Evolutionary conservation across 1,284 basidiomycete species (phyloP).

Genomic region (Pyrrhoderma noxium): DNA sequence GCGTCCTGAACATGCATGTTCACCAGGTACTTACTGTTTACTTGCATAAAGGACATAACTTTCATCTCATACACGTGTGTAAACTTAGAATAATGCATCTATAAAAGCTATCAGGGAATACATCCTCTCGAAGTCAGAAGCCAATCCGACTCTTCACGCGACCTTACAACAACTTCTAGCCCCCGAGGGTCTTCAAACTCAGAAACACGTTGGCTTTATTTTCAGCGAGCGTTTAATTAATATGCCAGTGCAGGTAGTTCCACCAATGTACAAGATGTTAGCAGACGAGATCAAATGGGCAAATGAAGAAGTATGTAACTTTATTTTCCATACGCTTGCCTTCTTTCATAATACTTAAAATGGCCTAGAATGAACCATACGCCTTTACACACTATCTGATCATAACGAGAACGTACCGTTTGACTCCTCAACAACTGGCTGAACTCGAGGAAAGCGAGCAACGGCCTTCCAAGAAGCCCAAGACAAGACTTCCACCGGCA

Average conservation of each 20-base stretch:
- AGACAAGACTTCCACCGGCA: conserved; percentile 36
- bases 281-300: conserved; percentile 72
- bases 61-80: not conserved
- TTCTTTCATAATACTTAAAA: not conserved
- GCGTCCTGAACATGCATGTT: conserved; percentile 74
- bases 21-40: conserved; percentile 47
- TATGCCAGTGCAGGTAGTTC: conserved; percentile 86
- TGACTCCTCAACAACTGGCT: conserved; percentile 54
- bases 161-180: conserved; percentile 48
- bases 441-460: conserved; percentile 29
- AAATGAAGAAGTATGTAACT: conserved; percentile 46
- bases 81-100: conserved; percentile 55
- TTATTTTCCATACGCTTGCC: not conserved
- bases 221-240: conserved; percentile 85
- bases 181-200: conserved; percentile 27
- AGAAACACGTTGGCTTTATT: conserved; percentile 67
- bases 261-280: conserved; percentile 87
- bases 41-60: not conserved
- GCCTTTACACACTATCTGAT: conserved; percentile 66
- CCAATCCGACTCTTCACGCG: conserved; percentile 42
- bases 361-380: conserved; percentile 55
- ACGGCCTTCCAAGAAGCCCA: conserved; percentile 34
- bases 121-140: conserved; percentile 43
- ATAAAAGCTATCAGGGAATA: conserved; percentile 71
- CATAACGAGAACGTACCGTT: conserved; percentile 67